Evolutionary conservation across 139 green algal species (phyloP).

Genomic region (Pleodorina starrii): DNA sequence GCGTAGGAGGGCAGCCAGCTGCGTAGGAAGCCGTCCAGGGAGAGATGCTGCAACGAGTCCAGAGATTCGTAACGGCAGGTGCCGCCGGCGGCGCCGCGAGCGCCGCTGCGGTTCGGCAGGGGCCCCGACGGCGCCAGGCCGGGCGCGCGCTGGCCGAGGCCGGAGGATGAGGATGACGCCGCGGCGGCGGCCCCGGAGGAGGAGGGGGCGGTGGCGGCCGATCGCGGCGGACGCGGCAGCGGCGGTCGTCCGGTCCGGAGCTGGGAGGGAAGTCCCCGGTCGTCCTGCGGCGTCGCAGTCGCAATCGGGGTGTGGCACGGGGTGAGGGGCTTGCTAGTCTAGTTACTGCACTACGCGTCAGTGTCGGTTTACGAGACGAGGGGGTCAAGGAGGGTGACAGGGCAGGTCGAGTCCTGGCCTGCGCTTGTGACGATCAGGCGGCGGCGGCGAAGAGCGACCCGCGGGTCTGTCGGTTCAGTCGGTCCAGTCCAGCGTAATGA

Average conservation of each 20-base stretch:
- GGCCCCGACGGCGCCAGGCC: background rate
- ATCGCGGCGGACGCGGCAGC: conserved; percentile 7
- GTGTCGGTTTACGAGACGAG: too few species aligned
- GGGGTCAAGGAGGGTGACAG: too few species aligned
- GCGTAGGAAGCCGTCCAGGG: conserved; percentile 27
- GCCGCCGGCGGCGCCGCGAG: background rate
- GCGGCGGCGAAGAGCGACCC: too few species aligned
- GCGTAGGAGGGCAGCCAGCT: conserved; percentile 39
- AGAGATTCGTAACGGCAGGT: conserved; percentile 49
- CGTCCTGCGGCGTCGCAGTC: too few species aligned
- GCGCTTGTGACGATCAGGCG: too few species aligned
- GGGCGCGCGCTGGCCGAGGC: background rate
- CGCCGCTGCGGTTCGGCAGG: background rate
- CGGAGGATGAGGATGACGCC: background rate
- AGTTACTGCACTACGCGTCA: too few species aligned
- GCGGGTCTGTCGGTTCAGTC: too few species aligned
- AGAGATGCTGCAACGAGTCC: conserved; percentile 40
- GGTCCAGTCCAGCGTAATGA: too few species aligned
- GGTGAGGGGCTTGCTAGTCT: too few species aligned
- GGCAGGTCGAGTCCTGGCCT: too few species aligned
- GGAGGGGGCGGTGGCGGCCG: background rate
- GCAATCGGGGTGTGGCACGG: too few species aligned
- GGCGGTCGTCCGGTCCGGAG: conserved; percentile 19
- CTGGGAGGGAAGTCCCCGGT: background rate
- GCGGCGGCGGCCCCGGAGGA: background rate